Evolutionary conservation across 139 green algal genomes (phyloP), one percentile per base, ranked within the genome.

Genomic region (Eudorina sp.): DNA sequence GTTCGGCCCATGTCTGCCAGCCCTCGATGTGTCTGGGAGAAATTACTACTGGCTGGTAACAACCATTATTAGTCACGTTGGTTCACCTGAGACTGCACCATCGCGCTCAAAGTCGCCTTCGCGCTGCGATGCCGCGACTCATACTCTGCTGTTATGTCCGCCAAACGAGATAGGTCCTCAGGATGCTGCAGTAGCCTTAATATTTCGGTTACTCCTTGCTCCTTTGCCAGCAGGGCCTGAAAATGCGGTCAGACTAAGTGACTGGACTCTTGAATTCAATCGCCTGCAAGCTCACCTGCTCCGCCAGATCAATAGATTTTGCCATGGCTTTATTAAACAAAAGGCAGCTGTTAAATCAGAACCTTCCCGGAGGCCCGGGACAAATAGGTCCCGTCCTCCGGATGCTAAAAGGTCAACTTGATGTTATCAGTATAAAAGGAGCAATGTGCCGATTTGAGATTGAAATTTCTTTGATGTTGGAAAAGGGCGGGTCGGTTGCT

Each of bases 51-150:
- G n/a, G n/a, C n/a, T n/a, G n/a, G n/a, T n/a, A n/a, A n/a, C n/a
- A n/a, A n/a, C n/a, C n/a, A n/a, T n/a, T n/a, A n/a, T n/a, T n/a
- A n/a, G n/a, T n/a, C n/a, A n/a, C n/a, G n/a, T n/a, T n/a, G n/a
- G n/a, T n/a, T n/a, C n/a, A 89, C 84, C 88, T 96, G 93, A 21
- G 90, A 83, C 31, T 90, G 85, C 31, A 96, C 89, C 4, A 91
- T 92, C 2, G 92, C 74, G 72, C 92, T 94, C 11, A 96, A 91
- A 36, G 91, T 91, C 9, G 75, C 72, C 82, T 94, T 95, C 75
- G 92, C 93, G 23, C 60, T 83, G 72, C 94, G 74, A 27, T 84
- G 84, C 9, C 72, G 68, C 3, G 69, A 72, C 38, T 88, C 83
- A 73, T 83, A 88, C 48, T 88, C 83, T 21, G 68, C 48, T 0